A percentile compares a stretch with the other conserved stretches of the same genome.
phyloP scores from a whole-genome alignment of 164 flowering plant genomes.

The Sedum album region DNA sequence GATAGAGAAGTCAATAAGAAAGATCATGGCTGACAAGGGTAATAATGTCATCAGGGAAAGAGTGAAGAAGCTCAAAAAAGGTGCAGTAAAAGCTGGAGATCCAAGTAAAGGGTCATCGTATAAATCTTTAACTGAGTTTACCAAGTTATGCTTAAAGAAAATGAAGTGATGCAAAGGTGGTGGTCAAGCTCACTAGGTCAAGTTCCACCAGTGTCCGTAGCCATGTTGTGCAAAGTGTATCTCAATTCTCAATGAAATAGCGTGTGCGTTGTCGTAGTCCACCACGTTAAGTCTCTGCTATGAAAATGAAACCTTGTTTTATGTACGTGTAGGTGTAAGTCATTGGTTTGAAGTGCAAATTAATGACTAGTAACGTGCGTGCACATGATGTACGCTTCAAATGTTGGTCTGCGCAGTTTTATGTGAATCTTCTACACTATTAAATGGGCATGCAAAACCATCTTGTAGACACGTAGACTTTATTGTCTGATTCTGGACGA shows the following conservation, averaged over 20 bases:
- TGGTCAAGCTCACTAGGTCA: background rate
- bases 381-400: background rate
- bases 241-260: no score
- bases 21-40: constrained; percentile 23
- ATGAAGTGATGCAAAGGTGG: background rate
- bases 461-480: no score
- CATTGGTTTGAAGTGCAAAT: background rate
- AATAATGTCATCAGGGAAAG: constrained; percentile 18
- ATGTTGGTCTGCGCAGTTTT: background rate
- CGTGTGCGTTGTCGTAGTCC: background rate
- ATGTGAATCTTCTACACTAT: no score
- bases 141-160: background rate
- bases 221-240: background rate
- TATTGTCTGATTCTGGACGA: no score
- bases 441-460: no score
- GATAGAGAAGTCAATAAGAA: constrained; percentile 26
- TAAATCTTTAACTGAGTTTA: constrained; percentile 15
- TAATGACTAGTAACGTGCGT: background rate
- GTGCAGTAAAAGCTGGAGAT: constrained; percentile 16
- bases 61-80: constrained; percentile 17
- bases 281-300: background rate
- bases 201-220: background rate
- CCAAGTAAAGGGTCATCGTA: constrained; percentile 28
- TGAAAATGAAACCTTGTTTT: background rate
- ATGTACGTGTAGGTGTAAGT: no score